Percentiles rank a stretch among this genome's conserved stretches.
These are phyloP conservation scores for Podaxis rugospora DNA, from an alignment of 768 basidiomycete genomes.

Conservation along the genomic window DNA sequence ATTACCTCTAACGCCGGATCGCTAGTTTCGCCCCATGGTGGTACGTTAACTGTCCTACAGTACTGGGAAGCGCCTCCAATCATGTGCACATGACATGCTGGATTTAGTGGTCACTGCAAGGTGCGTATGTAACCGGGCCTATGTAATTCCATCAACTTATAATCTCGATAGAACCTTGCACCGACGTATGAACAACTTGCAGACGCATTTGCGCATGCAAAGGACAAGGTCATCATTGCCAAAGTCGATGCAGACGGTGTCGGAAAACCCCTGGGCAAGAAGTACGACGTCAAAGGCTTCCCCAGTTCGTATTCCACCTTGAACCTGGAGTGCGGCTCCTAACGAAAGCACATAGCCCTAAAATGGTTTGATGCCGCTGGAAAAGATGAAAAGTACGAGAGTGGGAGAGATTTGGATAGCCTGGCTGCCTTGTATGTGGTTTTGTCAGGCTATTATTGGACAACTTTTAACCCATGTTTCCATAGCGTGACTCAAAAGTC, in stretches of 20 bases:
- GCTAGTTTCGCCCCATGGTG: slow-evolving; percentile 86
- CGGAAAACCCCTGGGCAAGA: slow-evolving; percentile 70
- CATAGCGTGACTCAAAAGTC: slow-evolving; percentile 69
- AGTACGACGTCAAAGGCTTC: slow-evolving; percentile 79
- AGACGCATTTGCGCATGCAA: slow-evolving; percentile 74
- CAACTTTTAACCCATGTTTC: neutral
- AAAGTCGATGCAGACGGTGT: slow-evolving; percentile 92
- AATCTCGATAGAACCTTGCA: slow-evolving; percentile 64
- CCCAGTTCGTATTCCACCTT: slow-evolving; percentile 59
- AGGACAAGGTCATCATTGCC: slow-evolving; percentile 83
- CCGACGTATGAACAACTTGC: slow-evolving; percentile 87
- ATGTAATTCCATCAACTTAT: slow-evolving; percentile 8
- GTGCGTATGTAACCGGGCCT: slow-evolving; percentile 29
- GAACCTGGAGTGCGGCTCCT: slow-evolving; percentile 5
- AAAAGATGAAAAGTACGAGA: slow-evolving; percentile 62
- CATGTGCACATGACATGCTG: neutral
- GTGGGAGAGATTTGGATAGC: slow-evolving; percentile 77
- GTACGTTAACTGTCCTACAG: slow-evolving; percentile 33
- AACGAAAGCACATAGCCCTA: slow-evolving; percentile 49
- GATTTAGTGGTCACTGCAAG: slow-evolving; percentile 79
- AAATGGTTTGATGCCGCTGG: slow-evolving; percentile 87
- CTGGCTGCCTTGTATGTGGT: slow-evolving; percentile 67
- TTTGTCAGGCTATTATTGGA: neutral
- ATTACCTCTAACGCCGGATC: neutral
- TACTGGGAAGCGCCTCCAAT: slow-evolving; percentile 1